Evolutionary conservation across 768 basidiomycete species (phyloP), one percentile per base, ranked within the genome.

Genomic region (Boletus coccyginus): DNA sequence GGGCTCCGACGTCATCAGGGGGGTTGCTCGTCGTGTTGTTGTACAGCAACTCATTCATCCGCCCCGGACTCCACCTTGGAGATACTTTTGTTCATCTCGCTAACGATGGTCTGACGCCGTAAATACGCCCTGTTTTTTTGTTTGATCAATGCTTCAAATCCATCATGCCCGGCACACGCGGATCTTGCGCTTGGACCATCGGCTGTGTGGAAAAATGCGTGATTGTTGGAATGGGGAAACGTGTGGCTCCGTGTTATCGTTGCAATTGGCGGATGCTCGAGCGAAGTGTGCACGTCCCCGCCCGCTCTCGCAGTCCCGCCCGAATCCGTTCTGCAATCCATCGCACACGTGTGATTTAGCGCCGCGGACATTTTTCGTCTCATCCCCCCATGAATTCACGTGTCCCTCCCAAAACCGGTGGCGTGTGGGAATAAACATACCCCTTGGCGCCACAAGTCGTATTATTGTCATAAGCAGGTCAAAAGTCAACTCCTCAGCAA

Each of bases 1-100:
- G 46, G 21, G 39, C 41, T 44, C 42, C 44, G 63, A 64, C 63
- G 62, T 64, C 62, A 64, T 62, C 62, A 59, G 52, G 60, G 52
- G 60, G 48, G n/a, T 12, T 11, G 38, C 8, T 33, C 19, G 16
- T 53, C 33, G 36, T 53, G 24, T 13, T 19, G 41, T 27, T 5
- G 39, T 33, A 53, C 36, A 36, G 38, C 46, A 36, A 24, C 40
- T 7, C 11, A 29, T 29, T 24, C 50, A 57, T 24, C 40, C 35
- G 7, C 56, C 60, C 61, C 60, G 19, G 42, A 58, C 43, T 46
- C 50, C 60, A 52, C 46, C 6, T 5, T 39, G 27, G 16, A 19
- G n/a, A 27, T n/a, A 40, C n/a, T 2, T 17, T 29, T 31, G 45
- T 17, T 53, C 51, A 53, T 64, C 62, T 63, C 62, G 62, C 55